Percentiles rank a stretch among this genome's conserved stretches.
These are phyloP conservation scores for Aegilops sharonensis DNA, from an alignment of 176 grass and related monocot genomes.

Conservation along the genomic window DNA sequence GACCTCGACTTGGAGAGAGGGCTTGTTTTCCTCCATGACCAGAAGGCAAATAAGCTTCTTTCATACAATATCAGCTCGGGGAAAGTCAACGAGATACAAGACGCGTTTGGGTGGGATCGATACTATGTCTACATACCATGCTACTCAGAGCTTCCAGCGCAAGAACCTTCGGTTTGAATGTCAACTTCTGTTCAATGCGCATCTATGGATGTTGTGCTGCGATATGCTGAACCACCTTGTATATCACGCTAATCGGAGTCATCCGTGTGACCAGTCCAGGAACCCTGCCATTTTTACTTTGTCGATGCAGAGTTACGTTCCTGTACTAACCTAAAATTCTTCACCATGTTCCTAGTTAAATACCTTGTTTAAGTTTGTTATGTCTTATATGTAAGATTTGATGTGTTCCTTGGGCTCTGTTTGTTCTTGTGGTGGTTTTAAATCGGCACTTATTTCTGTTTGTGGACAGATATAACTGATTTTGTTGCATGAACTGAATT, in stretches of 20 bases:
- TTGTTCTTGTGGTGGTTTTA: neutral
- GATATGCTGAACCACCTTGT: neutral
- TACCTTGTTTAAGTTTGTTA: neutral
- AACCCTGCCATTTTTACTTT: neutral
- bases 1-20: slow-evolving; percentile 24
- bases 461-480: neutral
- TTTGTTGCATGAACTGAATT: neutral
- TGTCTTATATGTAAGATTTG: too few species aligned
- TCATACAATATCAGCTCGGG: slow-evolving; percentile 16
- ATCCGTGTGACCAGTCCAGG: neutral
- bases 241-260: neutral
- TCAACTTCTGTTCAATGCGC: neutral
- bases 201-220: neutral
- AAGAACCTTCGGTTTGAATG: neutral
- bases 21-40: neutral
- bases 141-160: neutral
- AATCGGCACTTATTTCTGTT: neutral
- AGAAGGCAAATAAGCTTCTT: slow-evolving; percentile 19
- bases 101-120: neutral
- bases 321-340: neutral
- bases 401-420: neutral
- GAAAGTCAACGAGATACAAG: slow-evolving; percentile 19
- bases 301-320: neutral
- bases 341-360: neutral
- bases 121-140: slow-evolving; percentile 25